Evolutionary conservation across 2,329 filamentous ascomycete genomes (phyloP).

Genomic region (Ceratocystis papillata): DNA sequence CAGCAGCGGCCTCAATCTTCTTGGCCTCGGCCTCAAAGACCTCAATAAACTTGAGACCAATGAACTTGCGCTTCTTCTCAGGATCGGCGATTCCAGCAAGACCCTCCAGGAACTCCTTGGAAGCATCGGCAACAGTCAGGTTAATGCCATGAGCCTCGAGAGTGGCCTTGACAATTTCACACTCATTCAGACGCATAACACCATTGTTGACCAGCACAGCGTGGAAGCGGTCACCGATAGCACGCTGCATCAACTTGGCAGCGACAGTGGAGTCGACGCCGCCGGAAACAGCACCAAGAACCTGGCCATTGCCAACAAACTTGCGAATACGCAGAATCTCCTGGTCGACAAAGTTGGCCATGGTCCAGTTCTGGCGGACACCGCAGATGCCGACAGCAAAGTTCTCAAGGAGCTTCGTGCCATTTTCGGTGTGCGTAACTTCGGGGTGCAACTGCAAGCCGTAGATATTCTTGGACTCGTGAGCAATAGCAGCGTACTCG

Average conservation of each 20-base stretch:
- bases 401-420: slow-evolving; percentile 63
- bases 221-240: slow-evolving; percentile 72
- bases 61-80: slow-evolving; percentile 84
- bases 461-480: slow-evolving; percentile 58
- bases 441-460: slow-evolving; percentile 89
- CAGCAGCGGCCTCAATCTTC: slow-evolving; percentile 40
- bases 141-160: slow-evolving; percentile 76
- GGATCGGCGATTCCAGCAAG: slow-evolving; percentile 68
- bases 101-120: slow-evolving; percentile 62
- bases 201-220: slow-evolving; percentile 81
- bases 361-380: slow-evolving; percentile 67
- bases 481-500: slow-evolving; percentile 68
- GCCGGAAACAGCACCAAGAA: slow-evolving; percentile 47
- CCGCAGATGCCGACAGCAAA: slow-evolving; percentile 76
- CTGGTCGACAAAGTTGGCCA: slow-evolving; percentile 70
- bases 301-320: slow-evolving; percentile 74
- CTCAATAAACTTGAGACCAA: slow-evolving; percentile 55
- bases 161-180: slow-evolving; percentile 66
- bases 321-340: slow-evolving; percentile 72
- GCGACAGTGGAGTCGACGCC: slow-evolving; percentile 87
- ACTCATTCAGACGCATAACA: slow-evolving; percentile 77
- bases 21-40: slow-evolving; percentile 69
- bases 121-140: slow-evolving; percentile 73
- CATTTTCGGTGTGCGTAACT: slow-evolving; percentile 58
- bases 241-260: slow-evolving; percentile 73